Conservation (phyloP, 768 basidiomycete genomes). For the Scleroderma bovista region DNA sequence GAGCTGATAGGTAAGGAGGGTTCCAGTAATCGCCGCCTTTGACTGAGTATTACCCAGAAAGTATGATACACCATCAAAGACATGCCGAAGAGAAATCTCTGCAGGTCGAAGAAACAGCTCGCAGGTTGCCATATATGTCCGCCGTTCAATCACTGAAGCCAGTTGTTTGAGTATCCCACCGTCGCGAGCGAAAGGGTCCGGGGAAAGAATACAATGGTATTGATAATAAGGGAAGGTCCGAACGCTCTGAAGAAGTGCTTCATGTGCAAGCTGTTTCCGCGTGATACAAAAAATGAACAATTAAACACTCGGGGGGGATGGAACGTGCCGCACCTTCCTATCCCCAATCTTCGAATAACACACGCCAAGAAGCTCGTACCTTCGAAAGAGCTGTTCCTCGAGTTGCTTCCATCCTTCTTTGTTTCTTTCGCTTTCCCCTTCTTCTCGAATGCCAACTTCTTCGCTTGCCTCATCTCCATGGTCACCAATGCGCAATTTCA, state of each 20-base stretch:
- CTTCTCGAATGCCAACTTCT: slow-evolving; percentile 8
- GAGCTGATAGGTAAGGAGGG: slow-evolving; percentile 59
- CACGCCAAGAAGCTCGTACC: slow-evolving; percentile 79
- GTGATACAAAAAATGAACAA: neutral
- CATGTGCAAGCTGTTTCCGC: slow-evolving; percentile 50
- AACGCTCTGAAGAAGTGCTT: slow-evolving; percentile 49
- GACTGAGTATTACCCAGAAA: slow-evolving; percentile 2
- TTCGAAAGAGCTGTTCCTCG: slow-evolving; percentile 57
- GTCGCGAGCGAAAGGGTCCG: slow-evolving; percentile 34
- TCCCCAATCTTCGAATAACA: slow-evolving; percentile 78
- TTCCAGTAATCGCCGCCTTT: slow-evolving; percentile 37
- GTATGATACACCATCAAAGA: neutral
- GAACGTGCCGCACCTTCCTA: slow-evolving; percentile 48
- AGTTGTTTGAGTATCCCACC: slow-evolving; percentile 48
- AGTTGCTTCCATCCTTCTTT: slow-evolving; percentile 51
- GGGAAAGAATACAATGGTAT: slow-evolving; percentile 11
- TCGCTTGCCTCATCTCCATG: slow-evolving; percentile 4
- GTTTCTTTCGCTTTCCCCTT: slow-evolving; percentile 21
- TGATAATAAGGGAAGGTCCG: slow-evolving; percentile 47
- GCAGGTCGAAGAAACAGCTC: slow-evolving; percentile 54
- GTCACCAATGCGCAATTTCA: slow-evolving; percentile 24
- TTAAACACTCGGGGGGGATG: slow-evolving; percentile 2
- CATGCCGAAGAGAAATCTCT: slow-evolving; percentile 41
- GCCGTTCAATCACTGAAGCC: slow-evolving; percentile 52
- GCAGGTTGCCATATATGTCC: slow-evolving; percentile 61